Conservation (phyloP, 805 yeast genomes). For the Candida krabiensis region DNA sequence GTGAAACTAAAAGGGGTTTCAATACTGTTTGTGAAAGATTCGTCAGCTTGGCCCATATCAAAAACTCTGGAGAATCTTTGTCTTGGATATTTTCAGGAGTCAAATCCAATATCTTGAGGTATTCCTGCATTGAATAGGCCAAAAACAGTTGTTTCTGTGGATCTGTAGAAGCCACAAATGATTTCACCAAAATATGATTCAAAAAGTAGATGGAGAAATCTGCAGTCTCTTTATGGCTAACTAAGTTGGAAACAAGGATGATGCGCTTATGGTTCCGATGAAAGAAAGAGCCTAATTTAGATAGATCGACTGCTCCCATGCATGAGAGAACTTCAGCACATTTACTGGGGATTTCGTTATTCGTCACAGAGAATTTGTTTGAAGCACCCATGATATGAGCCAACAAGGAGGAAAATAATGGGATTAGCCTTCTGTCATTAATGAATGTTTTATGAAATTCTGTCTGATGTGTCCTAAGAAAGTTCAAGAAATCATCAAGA, state of each 20-base stretch:
- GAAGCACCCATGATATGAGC: constrained; percentile 57
- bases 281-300: constrained; percentile 42
- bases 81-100: constrained; percentile 21
- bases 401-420: constrained; percentile 44
- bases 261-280: constrained; percentile 37
- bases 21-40: constrained; percentile 70
- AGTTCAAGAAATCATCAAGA: constrained; percentile 58
- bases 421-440: constrained; percentile 31
- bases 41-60: constrained; percentile 62
- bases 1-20: constrained; percentile 71
- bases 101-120: constrained; percentile 59
- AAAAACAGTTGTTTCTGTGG: constrained; percentile 81
- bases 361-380: constrained; percentile 50
- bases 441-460: constrained; percentile 48
- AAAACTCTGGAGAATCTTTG: constrained; percentile 31
- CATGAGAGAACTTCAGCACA: constrained; percentile 72
- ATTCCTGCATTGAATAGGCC: constrained; percentile 88
- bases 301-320: constrained; percentile 75
- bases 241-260: constrained; percentile 64
- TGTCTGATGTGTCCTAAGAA: constrained; percentile 49
- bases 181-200: constrained; percentile 70
- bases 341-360: constrained; percentile 50
- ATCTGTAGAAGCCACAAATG: constrained; percentile 87
- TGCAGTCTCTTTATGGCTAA: constrained; percentile 58
- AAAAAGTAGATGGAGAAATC: constrained; percentile 65